Conservation (phyloP, 2,329 filamentous ascomycete genomes). For the Diaporthe helianthi region DNA sequence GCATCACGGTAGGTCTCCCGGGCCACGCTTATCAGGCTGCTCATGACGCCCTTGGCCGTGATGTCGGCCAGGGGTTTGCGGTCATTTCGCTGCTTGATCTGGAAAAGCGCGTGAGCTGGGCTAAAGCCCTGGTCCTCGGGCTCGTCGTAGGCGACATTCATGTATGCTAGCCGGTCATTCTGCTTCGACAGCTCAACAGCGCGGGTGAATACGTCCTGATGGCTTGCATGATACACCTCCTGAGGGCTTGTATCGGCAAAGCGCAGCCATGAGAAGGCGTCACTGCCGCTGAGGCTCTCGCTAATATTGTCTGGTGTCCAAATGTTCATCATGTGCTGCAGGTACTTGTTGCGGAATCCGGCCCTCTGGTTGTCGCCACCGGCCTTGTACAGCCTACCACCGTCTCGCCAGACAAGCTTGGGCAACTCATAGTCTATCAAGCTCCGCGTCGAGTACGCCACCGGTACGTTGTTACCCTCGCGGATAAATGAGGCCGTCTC, state of each 20-base stretch:
- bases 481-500: conserved; percentile 95
- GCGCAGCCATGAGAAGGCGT: conserved; percentile 86
- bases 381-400: conserved; percentile 76
- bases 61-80: conserved; percentile 72
- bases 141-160: conserved; percentile 76
- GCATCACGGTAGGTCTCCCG: conserved; percentile 68
- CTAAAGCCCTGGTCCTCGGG: conserved; percentile 66
- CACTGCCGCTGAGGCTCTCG: conserved; percentile 64
- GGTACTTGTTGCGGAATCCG: conserved; percentile 80
- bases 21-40: conserved; percentile 80
- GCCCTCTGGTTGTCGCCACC: conserved; percentile 76
- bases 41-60: conserved; percentile 74
- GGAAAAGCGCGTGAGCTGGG: conserved; percentile 80
- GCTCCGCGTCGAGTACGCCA: conserved; percentile 88
- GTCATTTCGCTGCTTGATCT: conserved; percentile 75
- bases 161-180: conserved; percentile 66
- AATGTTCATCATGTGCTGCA: conserved; percentile 86
- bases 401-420: conserved; percentile 80
- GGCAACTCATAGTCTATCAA: conserved; percentile 86
- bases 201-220: conserved; percentile 75
- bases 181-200: conserved; percentile 66
- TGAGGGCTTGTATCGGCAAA: conserved; percentile 80
- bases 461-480: conserved; percentile 79
- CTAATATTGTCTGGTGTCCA: conserved; percentile 83
- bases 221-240: conserved; percentile 75